Base-by-base conservation (phyloP, 805 yeast species). In the Candida anglica region DNA sequence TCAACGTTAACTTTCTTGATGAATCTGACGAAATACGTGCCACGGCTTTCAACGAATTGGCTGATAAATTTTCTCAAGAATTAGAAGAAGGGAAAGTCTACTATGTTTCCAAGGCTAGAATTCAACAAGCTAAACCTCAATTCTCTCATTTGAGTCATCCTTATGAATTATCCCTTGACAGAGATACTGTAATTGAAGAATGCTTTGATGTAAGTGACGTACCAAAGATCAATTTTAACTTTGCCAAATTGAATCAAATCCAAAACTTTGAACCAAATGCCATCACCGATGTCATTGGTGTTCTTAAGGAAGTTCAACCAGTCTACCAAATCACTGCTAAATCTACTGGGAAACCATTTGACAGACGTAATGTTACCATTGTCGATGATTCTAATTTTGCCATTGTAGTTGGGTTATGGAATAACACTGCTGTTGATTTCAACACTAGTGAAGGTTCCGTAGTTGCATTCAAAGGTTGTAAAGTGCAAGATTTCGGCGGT, bases 1-100 rank as follows among this genome's bases (percentile, higher is more conserved):
- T 93, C 67, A 84, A 82, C 48, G 86, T 87, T 19, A 86, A 87
- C 47, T 78, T 93, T 38, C 63, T 91, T 37, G 98, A 93, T 56
- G 95, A 93, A 56, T 84, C 96, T 5, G 96, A 93, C 50, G 98
- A 93, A 65, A 93, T 93, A 47, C 75, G 93, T 51, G 97, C 96
- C 8, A 88, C 98, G 2, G 96, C 93, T 2, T 93, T 93, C 61
- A 86, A 85, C 56, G 91, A 86, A 24, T 73, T 75, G 48, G 96
- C 91, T 9, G 95, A 85, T 39, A 79, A 77, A 53, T 83, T 76
- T 53, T 81, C 76, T 63, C 85, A 82, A 46, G 50, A 79, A 19
- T 62, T 93, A 32, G 85, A 85, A 56, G 98, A 88, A 53, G 96
- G 96, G 22, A 80, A 84, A 58, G 94, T 86, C 6, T 93, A 87